Evolutionary conservation across 2,329 filamentous ascomycete species (phyloP).

Genomic region (Periconia sp.): DNA sequence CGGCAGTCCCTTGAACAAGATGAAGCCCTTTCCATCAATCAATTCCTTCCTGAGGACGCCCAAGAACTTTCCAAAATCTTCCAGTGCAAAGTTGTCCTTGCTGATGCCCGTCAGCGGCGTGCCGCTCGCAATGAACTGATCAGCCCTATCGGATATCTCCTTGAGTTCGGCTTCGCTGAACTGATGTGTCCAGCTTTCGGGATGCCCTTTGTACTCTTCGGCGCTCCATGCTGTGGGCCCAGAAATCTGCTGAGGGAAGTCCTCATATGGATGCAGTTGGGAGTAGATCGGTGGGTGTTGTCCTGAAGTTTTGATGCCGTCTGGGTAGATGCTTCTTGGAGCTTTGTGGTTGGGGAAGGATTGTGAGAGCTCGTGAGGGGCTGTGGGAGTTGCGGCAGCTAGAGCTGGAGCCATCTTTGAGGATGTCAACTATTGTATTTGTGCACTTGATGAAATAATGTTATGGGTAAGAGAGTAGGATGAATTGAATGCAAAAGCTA

Average conservation of each 20-base stretch:
- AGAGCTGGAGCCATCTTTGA: slow-evolving; percentile 48
- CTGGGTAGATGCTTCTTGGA: slow-evolving; percentile 62
- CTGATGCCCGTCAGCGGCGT: slow-evolving; percentile 75
- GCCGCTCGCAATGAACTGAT: slow-evolving; percentile 70
- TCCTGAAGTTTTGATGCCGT: slow-evolving; percentile 71
- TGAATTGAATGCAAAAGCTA: neutral
- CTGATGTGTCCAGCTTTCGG: slow-evolving; percentile 74
- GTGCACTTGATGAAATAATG: neutral
- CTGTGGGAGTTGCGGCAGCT: slow-evolving; percentile 42
- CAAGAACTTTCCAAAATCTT: slow-evolving; percentile 61
- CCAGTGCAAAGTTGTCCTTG: slow-evolving; percentile 68
- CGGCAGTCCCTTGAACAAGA: slow-evolving; percentile 86
- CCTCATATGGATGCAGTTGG: slow-evolving; percentile 68
- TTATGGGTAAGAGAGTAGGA: slow-evolving; percentile 2
- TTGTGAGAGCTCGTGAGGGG: slow-evolving; percentile 47
- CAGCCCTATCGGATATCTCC: slow-evolving; percentile 71
- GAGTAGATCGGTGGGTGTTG: slow-evolving; percentile 74
- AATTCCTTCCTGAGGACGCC: slow-evolving; percentile 66
- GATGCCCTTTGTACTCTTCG: slow-evolving; percentile 66
- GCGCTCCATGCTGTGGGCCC: slow-evolving; percentile 76
- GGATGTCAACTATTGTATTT: neutral
- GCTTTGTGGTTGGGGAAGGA: slow-evolving; percentile 36
- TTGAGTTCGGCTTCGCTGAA: slow-evolving; percentile 70
- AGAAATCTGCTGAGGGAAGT: slow-evolving; percentile 73
- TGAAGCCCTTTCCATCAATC: slow-evolving; percentile 87